These are phyloP conservation scores for Dendrocalamus sinicus DNA, from an alignment of 176 grass and related monocot genomes.

Conservation along the genomic window DNA sequence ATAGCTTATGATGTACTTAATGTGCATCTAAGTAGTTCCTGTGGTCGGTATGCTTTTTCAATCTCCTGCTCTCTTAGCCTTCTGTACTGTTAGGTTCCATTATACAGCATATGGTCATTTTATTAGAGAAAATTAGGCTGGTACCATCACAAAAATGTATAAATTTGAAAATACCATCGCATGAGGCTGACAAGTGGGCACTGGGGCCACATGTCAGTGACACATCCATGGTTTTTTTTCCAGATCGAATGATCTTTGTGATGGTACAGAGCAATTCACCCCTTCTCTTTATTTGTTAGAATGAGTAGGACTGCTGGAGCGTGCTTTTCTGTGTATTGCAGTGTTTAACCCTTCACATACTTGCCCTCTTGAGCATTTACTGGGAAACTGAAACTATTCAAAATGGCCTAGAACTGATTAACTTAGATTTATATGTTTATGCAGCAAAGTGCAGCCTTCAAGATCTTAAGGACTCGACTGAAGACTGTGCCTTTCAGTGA, in stretches of 20 bases:
- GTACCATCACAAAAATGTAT: too few species aligned
- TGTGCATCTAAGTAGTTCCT: constrained; percentile 6
- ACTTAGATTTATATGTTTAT: constrained; percentile 37
- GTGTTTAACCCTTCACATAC: constrained; percentile 7
- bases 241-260: too few species aligned
- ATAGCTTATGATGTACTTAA: constrained; percentile 12
- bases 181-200: too few species aligned
- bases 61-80: constrained; percentile 6
- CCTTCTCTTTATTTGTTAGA: not conserved
- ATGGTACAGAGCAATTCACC: too few species aligned
- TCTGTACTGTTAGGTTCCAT: constrained; percentile 17
- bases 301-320: not conserved
- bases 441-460: constrained; percentile 98
- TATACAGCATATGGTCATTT: not conserved
- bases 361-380: constrained; percentile 1
- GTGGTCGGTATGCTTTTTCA: constrained; percentile 11
- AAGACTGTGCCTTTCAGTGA: constrained; percentile 90
- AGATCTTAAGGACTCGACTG: constrained; percentile 88
- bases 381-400: not conserved
- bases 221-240: too few species aligned
- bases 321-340: not conserved
- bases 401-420: constrained; percentile 6
- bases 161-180: too few species aligned
- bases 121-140: not conserved
- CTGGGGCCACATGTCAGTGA: too few species aligned